Evolutionary conservation across 106 monocot species (phyloP).

Genomic region (Dendrobium nobile): DNA sequence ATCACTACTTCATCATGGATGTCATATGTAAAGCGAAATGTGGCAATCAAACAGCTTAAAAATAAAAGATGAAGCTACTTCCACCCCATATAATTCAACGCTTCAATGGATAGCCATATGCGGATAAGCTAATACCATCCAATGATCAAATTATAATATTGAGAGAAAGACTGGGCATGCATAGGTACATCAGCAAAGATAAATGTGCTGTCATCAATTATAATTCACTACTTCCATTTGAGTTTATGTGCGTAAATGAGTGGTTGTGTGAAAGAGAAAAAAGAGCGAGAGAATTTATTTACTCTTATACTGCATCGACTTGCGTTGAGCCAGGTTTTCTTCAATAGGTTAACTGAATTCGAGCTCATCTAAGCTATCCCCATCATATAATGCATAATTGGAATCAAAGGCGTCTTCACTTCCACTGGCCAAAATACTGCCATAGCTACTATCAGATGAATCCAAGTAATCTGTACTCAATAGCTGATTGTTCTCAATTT

Average conservation of each 20-base stretch:
- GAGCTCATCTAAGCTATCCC: slow-evolving; percentile 27
- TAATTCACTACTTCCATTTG: too few species aligned
- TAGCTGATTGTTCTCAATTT: slow-evolving; percentile 8
- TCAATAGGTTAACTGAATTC: slow-evolving; percentile 7
- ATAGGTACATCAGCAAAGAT: neutral
- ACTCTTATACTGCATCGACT: neutral
- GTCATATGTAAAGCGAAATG: too few species aligned
- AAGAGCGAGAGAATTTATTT: neutral
- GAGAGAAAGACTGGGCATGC: neutral
- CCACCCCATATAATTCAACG: neutral
- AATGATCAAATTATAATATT: neutral
- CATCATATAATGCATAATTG: slow-evolving; percentile 18
- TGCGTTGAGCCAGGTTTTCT: neutral
- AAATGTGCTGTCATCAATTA: too few species aligned
- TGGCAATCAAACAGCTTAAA: too few species aligned
- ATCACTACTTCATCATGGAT: too few species aligned
- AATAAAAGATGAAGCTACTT: too few species aligned
- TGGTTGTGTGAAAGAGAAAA: neutral
- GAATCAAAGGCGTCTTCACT: slow-evolving; percentile 33
- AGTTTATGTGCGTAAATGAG: neutral
- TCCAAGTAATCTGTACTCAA: slow-evolving; percentile 12
- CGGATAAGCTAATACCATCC: neutral
- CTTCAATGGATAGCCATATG: neutral
- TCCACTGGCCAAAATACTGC: slow-evolving; percentile 29
- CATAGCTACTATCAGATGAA: slow-evolving; percentile 27